Conservation (phyloP, 257 asterid species). For the Ocimum tenuiflorum region DNA sequence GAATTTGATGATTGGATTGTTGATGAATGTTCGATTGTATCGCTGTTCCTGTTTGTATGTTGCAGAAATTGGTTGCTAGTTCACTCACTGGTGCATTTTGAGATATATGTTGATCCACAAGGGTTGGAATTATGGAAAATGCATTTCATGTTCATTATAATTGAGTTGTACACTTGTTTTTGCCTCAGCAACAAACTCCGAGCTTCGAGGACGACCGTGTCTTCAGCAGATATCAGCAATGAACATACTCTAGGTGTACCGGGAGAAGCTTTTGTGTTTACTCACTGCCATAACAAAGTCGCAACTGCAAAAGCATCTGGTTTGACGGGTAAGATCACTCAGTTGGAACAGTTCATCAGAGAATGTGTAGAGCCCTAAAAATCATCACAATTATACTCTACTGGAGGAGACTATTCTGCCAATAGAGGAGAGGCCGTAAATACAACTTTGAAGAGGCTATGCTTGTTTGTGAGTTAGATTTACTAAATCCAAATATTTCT, state of each 20-base stretch:
- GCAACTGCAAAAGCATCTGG: slow-evolving; percentile 74
- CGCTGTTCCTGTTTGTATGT: not conserved
- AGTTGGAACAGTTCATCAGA: slow-evolving; percentile 69
- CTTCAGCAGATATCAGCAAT: slow-evolving; percentile 64
- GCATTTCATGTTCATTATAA: not conserved
- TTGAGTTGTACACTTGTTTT: not conserved
- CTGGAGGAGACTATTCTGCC: too few relatives aligned
- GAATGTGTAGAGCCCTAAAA: slow-evolving; percentile 48
- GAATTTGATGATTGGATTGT: too few relatives aligned
- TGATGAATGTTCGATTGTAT: not conserved
- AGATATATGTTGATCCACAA: not conserved
- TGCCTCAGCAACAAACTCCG: slow-evolving; percentile 75
- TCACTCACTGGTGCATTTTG: not conserved
- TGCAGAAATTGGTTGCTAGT: too few relatives aligned
- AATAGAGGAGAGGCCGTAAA: too few relatives aligned
- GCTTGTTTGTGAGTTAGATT: too few relatives aligned
- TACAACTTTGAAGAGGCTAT: too few relatives aligned
- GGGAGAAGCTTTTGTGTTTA: slow-evolving; percentile 66
- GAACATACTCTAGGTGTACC: slow-evolving; percentile 63
- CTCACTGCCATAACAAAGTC: slow-evolving; percentile 70
- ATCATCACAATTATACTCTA: too few relatives aligned
- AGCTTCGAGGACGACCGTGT: slow-evolving; percentile 75
- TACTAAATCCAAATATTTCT: not conserved
- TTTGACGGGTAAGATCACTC: slow-evolving; percentile 48
- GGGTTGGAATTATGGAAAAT: not conserved